Evolutionary conservation across 352 stramenopile species (phyloP).

Genomic region (Globisporangium alternatum): DNA sequence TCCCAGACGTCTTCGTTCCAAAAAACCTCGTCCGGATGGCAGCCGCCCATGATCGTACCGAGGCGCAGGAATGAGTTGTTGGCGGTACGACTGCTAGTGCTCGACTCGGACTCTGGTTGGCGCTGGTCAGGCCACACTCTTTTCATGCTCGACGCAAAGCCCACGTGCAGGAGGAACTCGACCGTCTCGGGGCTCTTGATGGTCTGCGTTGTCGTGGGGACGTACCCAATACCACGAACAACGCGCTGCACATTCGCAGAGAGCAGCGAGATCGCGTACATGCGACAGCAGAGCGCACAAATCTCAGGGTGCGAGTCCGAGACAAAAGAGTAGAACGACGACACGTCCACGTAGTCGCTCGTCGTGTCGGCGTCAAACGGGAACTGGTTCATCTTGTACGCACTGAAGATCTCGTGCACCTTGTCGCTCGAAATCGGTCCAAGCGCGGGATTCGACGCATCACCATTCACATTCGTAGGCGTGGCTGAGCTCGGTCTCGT

Average conservation of each 20-base stretch:
- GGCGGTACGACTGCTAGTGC: background rate
- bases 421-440: slow-evolving; percentile 28
- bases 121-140: slow-evolving; percentile 1
- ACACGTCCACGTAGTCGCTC: slow-evolving; percentile 73
- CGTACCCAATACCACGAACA: slow-evolving; percentile 58
- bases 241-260: slow-evolving; percentile 53
- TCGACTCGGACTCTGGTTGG: background rate
- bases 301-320: slow-evolving; percentile 79
- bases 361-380: slow-evolving; percentile 72
- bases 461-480: background rate
- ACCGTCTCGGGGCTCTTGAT: slow-evolving; percentile 42
- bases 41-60: slow-evolving; percentile 20
- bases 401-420: slow-evolving; percentile 49
- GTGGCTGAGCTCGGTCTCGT: background rate
- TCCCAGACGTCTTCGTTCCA: slow-evolving; percentile 55
- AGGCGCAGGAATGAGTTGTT: background rate
- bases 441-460: background rate
- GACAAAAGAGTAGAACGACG: slow-evolving; percentile 84
- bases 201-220: slow-evolving; percentile 52
- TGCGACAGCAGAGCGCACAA: slow-evolving; percentile 69
- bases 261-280: slow-evolving; percentile 67
- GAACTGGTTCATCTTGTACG: slow-evolving; percentile 67
- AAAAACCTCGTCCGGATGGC: slow-evolving; percentile 39
- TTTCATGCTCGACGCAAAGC: slow-evolving; percentile 59
- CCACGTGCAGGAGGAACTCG: slow-evolving; percentile 64